Base-by-base conservation (phyloP, 495 filamentous ascomycete genomes). In the Hypoxylon perforatum region DNA sequence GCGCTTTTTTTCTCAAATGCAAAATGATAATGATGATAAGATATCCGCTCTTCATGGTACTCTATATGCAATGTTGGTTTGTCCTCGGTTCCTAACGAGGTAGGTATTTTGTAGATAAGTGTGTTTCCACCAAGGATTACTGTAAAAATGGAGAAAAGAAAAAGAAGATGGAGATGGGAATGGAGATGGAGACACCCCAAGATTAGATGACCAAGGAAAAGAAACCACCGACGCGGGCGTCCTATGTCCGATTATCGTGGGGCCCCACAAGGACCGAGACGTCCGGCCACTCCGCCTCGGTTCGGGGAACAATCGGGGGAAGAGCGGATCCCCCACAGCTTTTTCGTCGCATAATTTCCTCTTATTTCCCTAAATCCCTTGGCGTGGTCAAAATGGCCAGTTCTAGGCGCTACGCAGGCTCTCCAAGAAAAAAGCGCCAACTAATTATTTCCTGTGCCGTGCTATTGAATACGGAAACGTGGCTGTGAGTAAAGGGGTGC, bases 61-160 rank as follows among this genome's bases (percentile, higher is more conserved):
- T 62, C 62, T 70, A 65, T 69, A 70, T 70, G 56, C 56, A 64
- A 57, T n/a, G 23, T 41, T 53, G 50, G n/a, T n/a, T n/a, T n/a
- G n/a, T n/a, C 12, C 15, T 25, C 28, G 7, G 36, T 47, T 65
- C 39, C 57, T 46, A 52, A 53, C 45, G 48, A 36, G 62, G 57
- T 58, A 70, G 51, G 61, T 58, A 22, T 42, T 42, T 66, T 11
- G 35, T 45, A 44, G 41, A 44, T 44, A 19, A 44, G 41, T 44
- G 22, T 21, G 10, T 42, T n/a, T n/a, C n/a, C n/a, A n/a, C 33
- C 28, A 35, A 41, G 14, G 50, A 65, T 69, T 69, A 65, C 66
- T 65, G 56, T 61, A 44, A 54, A n/a, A 65, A 55, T 48, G 18
- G 51, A 66, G 41, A 17, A 21, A 36, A 51, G 22, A 49, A 45